A percentile compares a stretch with the other conserved stretches of the same genome.
phyloP scores from a whole-genome alignment of 164 flowering plant genomes.

The Cinnamomum chago region DNA sequence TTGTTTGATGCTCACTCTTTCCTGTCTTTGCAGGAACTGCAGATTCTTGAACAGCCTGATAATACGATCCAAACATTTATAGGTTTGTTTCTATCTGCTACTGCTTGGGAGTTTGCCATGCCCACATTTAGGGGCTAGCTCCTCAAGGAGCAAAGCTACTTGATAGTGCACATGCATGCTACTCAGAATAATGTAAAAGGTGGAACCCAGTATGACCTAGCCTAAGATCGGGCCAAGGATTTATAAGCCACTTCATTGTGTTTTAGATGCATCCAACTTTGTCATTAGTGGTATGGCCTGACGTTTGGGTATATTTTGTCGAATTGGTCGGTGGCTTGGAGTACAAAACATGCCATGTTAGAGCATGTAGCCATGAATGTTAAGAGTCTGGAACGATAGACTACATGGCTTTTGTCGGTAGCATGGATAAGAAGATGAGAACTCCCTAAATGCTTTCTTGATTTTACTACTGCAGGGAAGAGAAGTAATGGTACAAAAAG shows the following conservation, averaged over 20 bases:
- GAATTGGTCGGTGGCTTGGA: neutral
- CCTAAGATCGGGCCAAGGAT: neutral
- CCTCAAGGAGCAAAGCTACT: neutral
- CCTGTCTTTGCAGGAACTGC: neutral
- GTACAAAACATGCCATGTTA: neutral
- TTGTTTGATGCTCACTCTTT: neutral
- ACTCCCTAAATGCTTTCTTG: neutral
- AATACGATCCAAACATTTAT: neutral
- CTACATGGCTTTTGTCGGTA: neutral
- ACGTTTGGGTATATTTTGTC: neutral
- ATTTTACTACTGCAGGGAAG: constrained; percentile 14
- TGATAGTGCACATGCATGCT: neutral
- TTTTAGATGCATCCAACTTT: neutral
- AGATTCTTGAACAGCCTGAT: neutral
- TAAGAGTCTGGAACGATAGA: neutral
- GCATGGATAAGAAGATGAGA: neutral
- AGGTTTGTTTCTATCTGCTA: constrained; percentile 3
- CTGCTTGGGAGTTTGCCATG: neutral
- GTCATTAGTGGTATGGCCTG: neutral
- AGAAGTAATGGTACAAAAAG: neutral
- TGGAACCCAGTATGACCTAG: neutral
- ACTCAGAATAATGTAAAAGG: neutral
- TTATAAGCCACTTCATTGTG: neutral
- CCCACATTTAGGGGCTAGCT: neutral
- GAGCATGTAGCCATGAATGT: neutral